Base-by-base conservation (phyloP, 2,329 filamentous ascomycete genomes). In the Cladosporium sp. region DNA sequence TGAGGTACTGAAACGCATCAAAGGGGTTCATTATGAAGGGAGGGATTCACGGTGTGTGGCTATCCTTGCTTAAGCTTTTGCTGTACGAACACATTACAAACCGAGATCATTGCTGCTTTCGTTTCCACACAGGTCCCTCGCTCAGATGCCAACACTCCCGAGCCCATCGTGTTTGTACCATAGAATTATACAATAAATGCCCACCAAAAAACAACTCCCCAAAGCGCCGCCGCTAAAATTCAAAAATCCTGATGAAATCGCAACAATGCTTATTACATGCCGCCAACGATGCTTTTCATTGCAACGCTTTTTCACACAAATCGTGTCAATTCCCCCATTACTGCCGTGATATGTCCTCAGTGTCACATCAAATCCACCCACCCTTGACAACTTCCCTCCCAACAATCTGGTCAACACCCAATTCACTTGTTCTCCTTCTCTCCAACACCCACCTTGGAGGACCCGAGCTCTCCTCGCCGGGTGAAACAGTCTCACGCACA, bases 381-480 rank as follows among this genome's bases (percentile, higher is more conserved):
- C 86, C 86, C 67, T 86, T 83, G 11, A 91, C 83, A 65, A 91
- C 80, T 74, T 90, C 86, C 62, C 89, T 80, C 53, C 85, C 88
- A 3, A 90, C 76, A n/a, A 91, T 87, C 62, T 89, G 76, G 74
- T 89, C 83, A 0, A 61, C 58, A 3, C 89, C 89, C 65, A 81
- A 84, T 71, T 91, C 89, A 0, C 82, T 86, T 2, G 88, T 90
- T 39, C 89, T 80, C 61, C 89, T 81, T 39, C 89, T 79, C 76
- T 92, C 90, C 70, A 92, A 79, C 8, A 92, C 85, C 90, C 89
- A 92, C 54, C 88, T 79, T 10, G 77, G 76, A 64, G 82, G 84
- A 68, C 85, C 84, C 1, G 83, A 85, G 10, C 89, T 87, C 67
- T 84, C 84, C 67, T 61, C 58, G 43, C 46, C 58, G 3, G 58